Evolutionary conservation across 2,329 filamentous ascomycete species (phyloP).

Genomic region (Pseudogymnoascus sp.): DNA sequence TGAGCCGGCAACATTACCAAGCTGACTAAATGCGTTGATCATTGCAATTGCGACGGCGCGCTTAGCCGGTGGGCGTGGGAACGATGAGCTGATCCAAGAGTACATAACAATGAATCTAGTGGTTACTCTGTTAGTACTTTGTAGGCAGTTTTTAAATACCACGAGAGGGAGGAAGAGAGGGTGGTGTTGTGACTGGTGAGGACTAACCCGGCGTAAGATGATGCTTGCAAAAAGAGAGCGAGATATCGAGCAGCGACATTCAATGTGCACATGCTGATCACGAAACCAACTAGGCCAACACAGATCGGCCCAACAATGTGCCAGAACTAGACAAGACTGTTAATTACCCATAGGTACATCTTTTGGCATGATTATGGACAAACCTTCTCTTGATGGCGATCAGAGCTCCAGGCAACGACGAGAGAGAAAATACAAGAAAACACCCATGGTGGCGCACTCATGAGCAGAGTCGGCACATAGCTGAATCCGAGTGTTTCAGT

Average conservation of each 20-base stretch:
- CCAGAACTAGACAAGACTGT: constrained; percentile 49
- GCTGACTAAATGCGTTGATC: constrained; percentile 28
- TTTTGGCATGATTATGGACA: constrained; percentile 40
- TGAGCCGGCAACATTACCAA: constrained; percentile 50
- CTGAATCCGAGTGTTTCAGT: constrained; percentile 45
- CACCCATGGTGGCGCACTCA: constrained; percentile 50
- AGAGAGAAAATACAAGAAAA: constrained; percentile 50
- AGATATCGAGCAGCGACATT: constrained; percentile 29
- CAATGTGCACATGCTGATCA: constrained; percentile 23
- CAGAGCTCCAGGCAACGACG: constrained; percentile 46
- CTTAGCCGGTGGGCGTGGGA: constrained; percentile 20
- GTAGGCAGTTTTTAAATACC: background rate
- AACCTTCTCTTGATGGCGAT: constrained; percentile 40
- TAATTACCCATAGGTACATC: constrained; percentile 46
- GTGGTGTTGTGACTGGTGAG: constrained; percentile 39
- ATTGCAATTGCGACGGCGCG: constrained; percentile 19
- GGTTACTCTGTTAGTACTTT: background rate
- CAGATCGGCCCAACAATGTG: constrained; percentile 27
- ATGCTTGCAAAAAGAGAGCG: constrained; percentile 28
- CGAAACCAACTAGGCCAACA: constrained; percentile 27
- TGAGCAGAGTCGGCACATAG: constrained; percentile 44
- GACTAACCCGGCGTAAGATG: constrained; percentile 38
- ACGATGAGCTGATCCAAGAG: constrained; percentile 42
- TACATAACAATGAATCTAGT: constrained; percentile 45
- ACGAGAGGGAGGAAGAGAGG: background rate